Base-by-base conservation (phyloP, 192 early-diverging fungal species). In the Diversispora eburnea region DNA sequence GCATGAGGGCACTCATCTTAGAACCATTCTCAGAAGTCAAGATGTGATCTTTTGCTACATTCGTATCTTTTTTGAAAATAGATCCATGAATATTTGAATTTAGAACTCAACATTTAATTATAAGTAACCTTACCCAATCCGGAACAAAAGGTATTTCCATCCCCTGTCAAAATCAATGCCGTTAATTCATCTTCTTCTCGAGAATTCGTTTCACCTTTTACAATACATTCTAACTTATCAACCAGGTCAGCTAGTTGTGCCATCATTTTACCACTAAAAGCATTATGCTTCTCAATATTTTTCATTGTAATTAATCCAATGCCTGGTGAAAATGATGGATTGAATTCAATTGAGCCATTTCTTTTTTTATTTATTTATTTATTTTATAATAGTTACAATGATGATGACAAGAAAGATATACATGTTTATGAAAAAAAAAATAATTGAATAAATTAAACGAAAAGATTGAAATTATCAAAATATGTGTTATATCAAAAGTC, bases 181-280 rank as follows among this genome's bases (percentile, higher is more conserved):
- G 57, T 13, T 22, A 70, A 70, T 20, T 54, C 39, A 41, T 45
- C 42, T 22, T 57, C 68, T 5, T 70, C 12, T n/a, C 52, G 15
- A 10, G 22, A 49, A 33, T 68, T 41, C 15, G 39, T 42, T 58
- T 71, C 45, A 8, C 5, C 41, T 46, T 45, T 5, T 47, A 56
- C 19, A 17, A 71, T 59, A 48, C 70, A 42, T 60, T 88, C 82
- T n/a, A 89, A 73, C 39, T 77, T 42, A 65, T 84, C 82, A 1
- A 88, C 79, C 22, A 78, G 67, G 59, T 87, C 83, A 2, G 85
- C 79, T 5, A 88, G 65, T 73, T 89, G 83, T 4, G 85, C 87
- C 83, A 88, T 86, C 87, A 89, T 88, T 64, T 83, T 86, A 0
- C 86, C 86, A 33, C 81, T 83, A 15, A 88, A 56, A 1, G 87